These are phyloP conservation scores for Handroanthus guayacan DNA, from an alignment of 257 asterid species.

Conservation along the genomic window DNA sequence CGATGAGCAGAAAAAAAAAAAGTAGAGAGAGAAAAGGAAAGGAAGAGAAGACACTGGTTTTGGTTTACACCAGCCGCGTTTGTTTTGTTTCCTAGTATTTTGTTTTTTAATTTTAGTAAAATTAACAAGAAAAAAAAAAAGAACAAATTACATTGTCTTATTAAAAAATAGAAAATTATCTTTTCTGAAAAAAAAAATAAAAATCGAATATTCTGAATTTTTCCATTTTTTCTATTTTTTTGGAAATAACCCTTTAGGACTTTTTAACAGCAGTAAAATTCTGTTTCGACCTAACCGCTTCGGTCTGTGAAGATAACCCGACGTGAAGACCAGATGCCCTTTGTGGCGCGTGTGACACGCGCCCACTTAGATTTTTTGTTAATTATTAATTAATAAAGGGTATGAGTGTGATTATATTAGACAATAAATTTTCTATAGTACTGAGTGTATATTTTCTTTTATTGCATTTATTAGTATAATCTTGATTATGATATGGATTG, in stretches of 20 bases:
- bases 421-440: too few species aligned
- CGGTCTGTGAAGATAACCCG: constrained; percentile 13
- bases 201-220: constrained; percentile 49
- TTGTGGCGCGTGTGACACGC: constrained; percentile 34
- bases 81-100: constrained; percentile 40
- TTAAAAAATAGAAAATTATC: constrained; percentile 10
- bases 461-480: too few species aligned
- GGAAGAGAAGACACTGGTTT: constrained; percentile 50
- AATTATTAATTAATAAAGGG: neutral
- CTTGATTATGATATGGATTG: too few species aligned
- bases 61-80: constrained; percentile 77
- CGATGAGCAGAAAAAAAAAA: constrained; percentile 55
- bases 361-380: neutral
- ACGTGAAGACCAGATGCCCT: neutral
- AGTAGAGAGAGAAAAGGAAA: constrained; percentile 30
- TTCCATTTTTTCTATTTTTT: neutral
- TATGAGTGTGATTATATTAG: neutral
- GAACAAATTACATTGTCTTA: too few species aligned
- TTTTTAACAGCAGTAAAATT: constrained; percentile 41
- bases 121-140: neutral
- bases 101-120: neutral
- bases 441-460: too few species aligned
- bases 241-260: neutral
- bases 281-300: constrained; percentile 42
- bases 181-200: constrained; percentile 29